A percentile compares a stretch with the other conserved stretches of the same genome.
Evolutionary conservation across 2,329 filamentous ascomycete species (phyloP).

Genomic region (Penicillium sclerotiorum): DNA sequence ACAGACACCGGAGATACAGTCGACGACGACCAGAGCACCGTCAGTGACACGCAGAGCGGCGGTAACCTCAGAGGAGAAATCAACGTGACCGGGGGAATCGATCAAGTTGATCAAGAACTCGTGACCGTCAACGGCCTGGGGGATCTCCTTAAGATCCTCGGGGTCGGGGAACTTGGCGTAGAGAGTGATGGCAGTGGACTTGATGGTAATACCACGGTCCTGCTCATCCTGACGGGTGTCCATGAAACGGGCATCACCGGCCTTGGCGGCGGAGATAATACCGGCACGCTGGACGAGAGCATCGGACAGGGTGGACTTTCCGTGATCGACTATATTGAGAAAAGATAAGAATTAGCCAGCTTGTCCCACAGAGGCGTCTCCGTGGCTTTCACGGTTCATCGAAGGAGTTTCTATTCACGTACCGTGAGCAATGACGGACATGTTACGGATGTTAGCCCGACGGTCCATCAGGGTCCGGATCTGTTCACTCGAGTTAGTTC

Average conservation of each 20-base stretch:
- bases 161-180: slow-evolving; percentile 79
- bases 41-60: slow-evolving; percentile 99
- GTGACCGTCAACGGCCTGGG: slow-evolving; percentile 81
- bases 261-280: slow-evolving; percentile 98
- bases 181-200: slow-evolving; percentile 99
- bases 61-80: slow-evolving; percentile 99
- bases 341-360: slow-evolving; percentile 9
- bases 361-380: background rate
- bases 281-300: slow-evolving; percentile 98
- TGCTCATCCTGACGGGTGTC: slow-evolving; percentile 98
- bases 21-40: slow-evolving; percentile 98
- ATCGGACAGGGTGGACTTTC: slow-evolving; percentile 99
- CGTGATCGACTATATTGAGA: slow-evolving; percentile 77
- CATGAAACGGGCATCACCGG: slow-evolving; percentile 92
- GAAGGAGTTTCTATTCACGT: slow-evolving; percentile 32
- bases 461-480: slow-evolving; percentile 54
- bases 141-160: slow-evolving; percentile 94
- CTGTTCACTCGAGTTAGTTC: too few species aligned
- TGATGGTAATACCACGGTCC: slow-evolving; percentile 99
- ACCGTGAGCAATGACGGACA: slow-evolving; percentile 99
- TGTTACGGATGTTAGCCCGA: slow-evolving; percentile 76
- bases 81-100: slow-evolving; percentile 99
- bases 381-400: too few species aligned
- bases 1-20: slow-evolving; percentile 99
- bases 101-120: slow-evolving; percentile 99